Percentiles rank a stretch among this genome's conserved stretches.
Evolutionary conservation across 768 basidiomycete genomes (phyloP).

Genomic region (Tulasnella sp.): DNA sequence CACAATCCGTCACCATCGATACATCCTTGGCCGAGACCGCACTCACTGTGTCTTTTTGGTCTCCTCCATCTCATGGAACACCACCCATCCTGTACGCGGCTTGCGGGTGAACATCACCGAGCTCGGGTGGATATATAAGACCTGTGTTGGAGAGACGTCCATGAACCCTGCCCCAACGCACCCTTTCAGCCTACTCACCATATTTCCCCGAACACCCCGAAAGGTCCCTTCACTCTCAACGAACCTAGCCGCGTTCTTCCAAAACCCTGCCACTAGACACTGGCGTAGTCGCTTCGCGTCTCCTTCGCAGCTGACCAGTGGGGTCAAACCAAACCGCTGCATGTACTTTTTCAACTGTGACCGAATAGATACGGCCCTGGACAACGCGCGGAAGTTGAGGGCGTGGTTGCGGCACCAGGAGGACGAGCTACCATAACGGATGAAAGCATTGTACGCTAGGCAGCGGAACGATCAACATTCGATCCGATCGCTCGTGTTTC

Average conservation of each 20-base stretch:
- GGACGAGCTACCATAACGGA: slow-evolving; percentile 65
- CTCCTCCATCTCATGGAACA: slow-evolving; percentile 93
- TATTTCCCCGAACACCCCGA: slow-evolving; percentile 72
- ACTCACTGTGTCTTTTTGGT: slow-evolving; percentile 86
- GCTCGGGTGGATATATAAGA: slow-evolving; percentile 81
- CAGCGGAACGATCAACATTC: not conserved
- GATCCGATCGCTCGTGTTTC: not conserved
- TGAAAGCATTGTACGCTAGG: slow-evolving; percentile 86
- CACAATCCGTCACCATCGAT: slow-evolving; percentile 17
- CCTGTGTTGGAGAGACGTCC: slow-evolving; percentile 32
- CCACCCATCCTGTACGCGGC: slow-evolving; percentile 81
- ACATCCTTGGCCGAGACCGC: not conserved
- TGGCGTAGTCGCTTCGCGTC: slow-evolving; percentile 71
- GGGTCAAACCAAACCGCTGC: slow-evolving; percentile 65
- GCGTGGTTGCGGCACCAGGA: slow-evolving; percentile 91
- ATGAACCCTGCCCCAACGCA: slow-evolving; percentile 1
- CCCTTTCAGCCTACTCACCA: slow-evolving; percentile 40
- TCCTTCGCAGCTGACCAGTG: slow-evolving; percentile 76
- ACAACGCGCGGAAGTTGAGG: slow-evolving; percentile 86
- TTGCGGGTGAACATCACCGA: slow-evolving; percentile 90
- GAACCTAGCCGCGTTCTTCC: slow-evolving; percentile 88
- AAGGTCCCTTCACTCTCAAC: slow-evolving; percentile 80
- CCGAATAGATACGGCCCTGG: slow-evolving; percentile 85
- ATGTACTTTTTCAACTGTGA: slow-evolving; percentile 94
- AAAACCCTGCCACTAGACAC: slow-evolving; percentile 87